phyloP scores from a whole-genome alignment of 2,329 filamentous ascomycete species.

The Alternaria brassicae region DNA sequence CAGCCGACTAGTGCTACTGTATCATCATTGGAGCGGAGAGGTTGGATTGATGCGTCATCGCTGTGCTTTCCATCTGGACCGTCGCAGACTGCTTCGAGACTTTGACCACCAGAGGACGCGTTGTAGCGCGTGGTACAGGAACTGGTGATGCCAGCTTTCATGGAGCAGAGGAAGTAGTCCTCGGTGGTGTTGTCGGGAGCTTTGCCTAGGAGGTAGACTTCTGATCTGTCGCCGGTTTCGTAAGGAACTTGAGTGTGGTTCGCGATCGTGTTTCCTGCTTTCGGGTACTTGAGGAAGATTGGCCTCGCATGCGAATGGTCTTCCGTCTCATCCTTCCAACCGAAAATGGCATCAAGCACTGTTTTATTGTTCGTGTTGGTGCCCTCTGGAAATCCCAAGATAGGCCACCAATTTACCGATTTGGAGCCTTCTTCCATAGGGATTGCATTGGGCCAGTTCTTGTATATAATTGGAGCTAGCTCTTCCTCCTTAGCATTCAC shows the following conservation, averaged over 20 bases:
- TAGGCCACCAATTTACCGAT: conserved; percentile 11
- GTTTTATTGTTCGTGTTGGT: conserved; percentile 14
- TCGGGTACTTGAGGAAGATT: conserved; percentile 12
- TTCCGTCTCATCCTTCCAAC: conserved; percentile 8
- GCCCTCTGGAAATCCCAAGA: conserved; percentile 4
- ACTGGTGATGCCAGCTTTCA: conserved; percentile 10
- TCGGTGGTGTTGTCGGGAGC: conserved; percentile 6
- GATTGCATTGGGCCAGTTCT: conserved; percentile 9
- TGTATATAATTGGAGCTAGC: conserved; percentile 10
- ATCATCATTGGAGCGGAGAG: background rate
- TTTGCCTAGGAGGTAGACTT: conserved; percentile 14
- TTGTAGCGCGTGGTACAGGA: conserved; percentile 15
- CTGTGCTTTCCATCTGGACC: background rate
- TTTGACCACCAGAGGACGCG: conserved; percentile 11
- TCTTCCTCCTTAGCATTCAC: conserved; percentile 12
- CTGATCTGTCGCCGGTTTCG: conserved; percentile 1
- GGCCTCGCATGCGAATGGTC: conserved; percentile 11
- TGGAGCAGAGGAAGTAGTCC: conserved; percentile 15
- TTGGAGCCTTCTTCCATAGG: conserved; percentile 9
- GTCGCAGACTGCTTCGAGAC: conserved; percentile 10
- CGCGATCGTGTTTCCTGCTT: conserved; percentile 14
- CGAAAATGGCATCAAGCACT: conserved; percentile 10
- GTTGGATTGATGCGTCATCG: background rate
- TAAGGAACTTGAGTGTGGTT: conserved; percentile 10
- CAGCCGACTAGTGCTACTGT: background rate